Evolutionary conservation across 73 alveolate species (phyloP), one percentile per base, ranked within the genome.

Genomic region (Tetrahymena elliotti): DNA sequence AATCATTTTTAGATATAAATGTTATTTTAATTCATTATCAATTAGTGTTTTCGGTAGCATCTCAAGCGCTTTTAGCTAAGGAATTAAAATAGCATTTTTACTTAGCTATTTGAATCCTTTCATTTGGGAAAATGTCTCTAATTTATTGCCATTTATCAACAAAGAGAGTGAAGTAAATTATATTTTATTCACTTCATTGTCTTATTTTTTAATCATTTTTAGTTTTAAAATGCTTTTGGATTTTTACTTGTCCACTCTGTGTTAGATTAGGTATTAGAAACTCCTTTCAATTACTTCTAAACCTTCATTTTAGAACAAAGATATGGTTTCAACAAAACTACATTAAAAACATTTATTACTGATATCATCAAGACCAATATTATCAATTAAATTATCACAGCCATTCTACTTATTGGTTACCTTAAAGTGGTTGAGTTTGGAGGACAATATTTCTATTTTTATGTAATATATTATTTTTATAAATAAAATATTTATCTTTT

Each of bases 371-470:
- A 96, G 96, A 97, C 95, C 8, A n/a, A 93, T n/a, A 52, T 95
- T 34, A 93, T 97, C 83, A 93, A 38, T 39, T 38, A 93, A 10
- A 83, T 96, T 52, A 84, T 97, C 93, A 95, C 97, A 22, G 97
- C 96, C 0, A 93, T 96, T 38, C 24, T 97, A 13, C 40, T 96
- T 92, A 38, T 93, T 92, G 35, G 97, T 22, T 84, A 98, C 35
- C 95, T 98, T 82, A 95, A 93, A 83, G 95, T 98, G 15, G 96
- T 98, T 20, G 97, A 95, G 47, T 97, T 95, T 95, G 99, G 99
- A 41, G 99, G 99, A 24, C 97, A 96, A 53, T 94, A 96, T 53
- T 98, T 98, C 94, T 97, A 98, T 93, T 92, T 97, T 16, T 97
- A 97, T 95, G 88, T 68, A 68, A 68, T 68, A 68, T 47, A 18